Conservation (phyloP, 345 rosid species). For the Citrus maxima region DNA sequence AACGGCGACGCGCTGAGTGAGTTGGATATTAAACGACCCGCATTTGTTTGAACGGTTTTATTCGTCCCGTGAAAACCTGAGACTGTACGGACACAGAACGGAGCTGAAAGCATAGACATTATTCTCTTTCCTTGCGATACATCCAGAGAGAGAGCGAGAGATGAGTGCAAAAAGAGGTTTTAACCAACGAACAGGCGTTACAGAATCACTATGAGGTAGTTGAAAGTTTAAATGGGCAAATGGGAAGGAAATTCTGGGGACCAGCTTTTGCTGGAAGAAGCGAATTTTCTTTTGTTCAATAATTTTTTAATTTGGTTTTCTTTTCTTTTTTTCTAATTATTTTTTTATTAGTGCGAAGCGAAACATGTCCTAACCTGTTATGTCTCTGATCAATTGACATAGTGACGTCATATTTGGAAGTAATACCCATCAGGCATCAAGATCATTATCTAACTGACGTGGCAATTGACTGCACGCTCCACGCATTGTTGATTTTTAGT, state of each 20-base stretch:
- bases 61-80: conserved; percentile 2
- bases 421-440: neutral
- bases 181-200: neutral
- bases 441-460: neutral
- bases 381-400: neutral
- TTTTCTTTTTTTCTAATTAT: too few species aligned
- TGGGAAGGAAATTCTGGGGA: too few species aligned
- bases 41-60: conserved; percentile 14
- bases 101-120: conserved; percentile 58
- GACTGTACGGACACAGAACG: conserved; percentile 25
- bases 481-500: neutral
- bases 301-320: too few species aligned
- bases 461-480: neutral
- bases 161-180: neutral
- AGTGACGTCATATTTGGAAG: neutral
- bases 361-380: neutral
- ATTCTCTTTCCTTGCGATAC: neutral
- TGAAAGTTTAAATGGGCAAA: too few species aligned
- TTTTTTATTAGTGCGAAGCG: neutral
- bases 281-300: too few species aligned
- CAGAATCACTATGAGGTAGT: neutral
- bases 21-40: conserved; percentile 11
- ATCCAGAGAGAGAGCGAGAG: neutral
- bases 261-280: too few species aligned
- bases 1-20: conserved; percentile 15